Conservation (phyloP, 345 rosid genomes). For the Ricinus communis region DNA sequence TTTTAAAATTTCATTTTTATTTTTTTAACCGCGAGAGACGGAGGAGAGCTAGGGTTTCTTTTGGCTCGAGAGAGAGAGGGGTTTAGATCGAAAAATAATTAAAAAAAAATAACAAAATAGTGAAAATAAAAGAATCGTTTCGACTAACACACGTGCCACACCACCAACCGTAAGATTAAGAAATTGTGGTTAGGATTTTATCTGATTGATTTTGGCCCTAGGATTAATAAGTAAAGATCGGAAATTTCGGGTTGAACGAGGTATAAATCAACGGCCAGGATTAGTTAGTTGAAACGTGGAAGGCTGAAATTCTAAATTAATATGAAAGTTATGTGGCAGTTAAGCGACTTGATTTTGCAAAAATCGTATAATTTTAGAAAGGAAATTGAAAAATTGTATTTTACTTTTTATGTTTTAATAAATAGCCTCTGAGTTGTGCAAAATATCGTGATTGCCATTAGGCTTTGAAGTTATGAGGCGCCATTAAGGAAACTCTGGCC, state of each 20-base stretch:
- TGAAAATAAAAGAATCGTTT: constrained; percentile 3
- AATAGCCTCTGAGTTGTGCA: background rate
- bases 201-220: background rate
- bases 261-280: constrained; percentile 14
- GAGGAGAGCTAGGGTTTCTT: constrained; percentile 63
- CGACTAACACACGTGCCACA: constrained; percentile 16
- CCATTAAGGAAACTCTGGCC: constrained; percentile 3
- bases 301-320: constrained; percentile 1
- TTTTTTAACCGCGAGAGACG: constrained; percentile 32
- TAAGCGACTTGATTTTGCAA: constrained; percentile 17
- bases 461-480: constrained; percentile 21
- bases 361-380: constrained; percentile 1
- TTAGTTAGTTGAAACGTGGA: constrained; percentile 15
- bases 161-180: background rate
- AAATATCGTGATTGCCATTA: constrained; percentile 26
- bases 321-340: constrained; percentile 21
- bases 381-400: constrained; percentile 1
- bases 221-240: constrained; percentile 8
- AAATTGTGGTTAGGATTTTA: constrained; percentile 20
- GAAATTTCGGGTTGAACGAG: constrained; percentile 13
- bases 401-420: constrained; percentile 1
- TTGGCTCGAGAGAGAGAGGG: constrained; percentile 49
- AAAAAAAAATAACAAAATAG: constrained; percentile 15
- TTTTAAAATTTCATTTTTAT: constrained; percentile 10
- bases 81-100: constrained; percentile 36